phyloP scores from a whole-genome alignment of 257 asterid genomes.

The Solanum chaucha region DNA sequence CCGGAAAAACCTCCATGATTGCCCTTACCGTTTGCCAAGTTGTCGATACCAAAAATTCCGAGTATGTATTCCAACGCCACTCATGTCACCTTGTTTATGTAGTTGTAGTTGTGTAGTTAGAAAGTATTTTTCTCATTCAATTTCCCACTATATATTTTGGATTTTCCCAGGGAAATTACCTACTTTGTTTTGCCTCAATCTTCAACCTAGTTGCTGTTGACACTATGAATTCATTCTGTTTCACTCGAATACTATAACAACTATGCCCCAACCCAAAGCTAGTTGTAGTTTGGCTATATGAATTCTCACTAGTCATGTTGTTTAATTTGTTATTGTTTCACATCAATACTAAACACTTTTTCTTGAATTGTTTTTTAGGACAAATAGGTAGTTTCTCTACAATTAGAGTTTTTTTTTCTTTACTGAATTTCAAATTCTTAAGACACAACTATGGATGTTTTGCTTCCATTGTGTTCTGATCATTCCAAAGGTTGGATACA shows the following conservation, averaged over 20 bases:
- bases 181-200: neutral
- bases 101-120: neutral
- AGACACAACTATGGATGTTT: neutral
- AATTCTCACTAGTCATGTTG: neutral
- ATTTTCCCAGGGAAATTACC: neutral
- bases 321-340: neutral
- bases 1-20: constrained; percentile 94
- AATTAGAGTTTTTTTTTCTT: neutral
- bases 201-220: neutral
- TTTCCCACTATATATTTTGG: neutral
- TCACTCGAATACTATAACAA: neutral
- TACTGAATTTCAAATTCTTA: neutral
- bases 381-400: neutral
- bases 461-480: neutral
- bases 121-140: neutral
- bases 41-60: constrained; percentile 82
- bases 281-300: neutral
- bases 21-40: constrained; percentile 83
- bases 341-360: neutral
- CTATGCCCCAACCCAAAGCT: neutral
- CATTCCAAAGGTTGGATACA: neutral
- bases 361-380: neutral
- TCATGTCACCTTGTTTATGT: too few relatives aligned
- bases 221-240: neutral
- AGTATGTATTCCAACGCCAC: constrained; percentile 28